Evolutionary conservation across 2,329 filamentous ascomycete species (phyloP).

Genomic region (Macrophomina pseudophaseolina): DNA sequence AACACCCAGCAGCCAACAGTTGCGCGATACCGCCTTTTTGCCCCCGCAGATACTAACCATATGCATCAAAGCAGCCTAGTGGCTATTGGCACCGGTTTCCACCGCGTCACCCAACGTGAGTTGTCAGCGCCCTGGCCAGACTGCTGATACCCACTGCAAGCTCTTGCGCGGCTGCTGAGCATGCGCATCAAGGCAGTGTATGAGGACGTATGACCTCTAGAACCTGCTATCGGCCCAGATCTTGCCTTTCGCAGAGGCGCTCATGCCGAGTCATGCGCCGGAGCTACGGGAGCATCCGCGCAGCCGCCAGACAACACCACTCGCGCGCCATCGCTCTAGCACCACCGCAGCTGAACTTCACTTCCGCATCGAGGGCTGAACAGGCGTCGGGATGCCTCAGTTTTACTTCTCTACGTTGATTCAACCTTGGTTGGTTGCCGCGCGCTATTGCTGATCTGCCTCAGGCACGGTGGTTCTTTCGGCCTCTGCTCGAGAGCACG

Average conservation of each 20-base stretch:
- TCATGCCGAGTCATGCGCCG: background rate
- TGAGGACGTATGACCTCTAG: background rate
- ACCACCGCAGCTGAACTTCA: background rate
- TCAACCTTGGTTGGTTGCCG: conserved; percentile 17
- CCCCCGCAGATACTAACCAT: background rate
- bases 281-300: conserved; percentile 1
- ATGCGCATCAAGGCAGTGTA: background rate
- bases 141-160: background rate
- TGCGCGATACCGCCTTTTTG: conserved; percentile 15
- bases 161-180: background rate
- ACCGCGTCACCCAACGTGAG: conserved; percentile 21
- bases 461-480: conserved; percentile 21
- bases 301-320: background rate
- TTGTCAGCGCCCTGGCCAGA: conserved; percentile 10
- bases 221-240: background rate
- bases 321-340: background rate
- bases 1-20: conserved; percentile 16
- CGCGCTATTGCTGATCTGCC: conserved; percentile 21
- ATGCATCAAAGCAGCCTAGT: conserved; percentile 1
- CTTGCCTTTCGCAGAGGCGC: background rate
- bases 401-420: conserved; percentile 1
- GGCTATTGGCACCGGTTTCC: conserved; percentile 13
- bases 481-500: conserved; percentile 17
- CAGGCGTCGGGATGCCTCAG: background rate
- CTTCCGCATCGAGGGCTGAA: background rate